Percentiles rank a stretch among this genome's conserved stretches.
These are phyloP conservation scores for Verticillium nubilum DNA, from an alignment of 2,329 filamentous ascomycete genomes.

Conservation along the genomic window DNA sequence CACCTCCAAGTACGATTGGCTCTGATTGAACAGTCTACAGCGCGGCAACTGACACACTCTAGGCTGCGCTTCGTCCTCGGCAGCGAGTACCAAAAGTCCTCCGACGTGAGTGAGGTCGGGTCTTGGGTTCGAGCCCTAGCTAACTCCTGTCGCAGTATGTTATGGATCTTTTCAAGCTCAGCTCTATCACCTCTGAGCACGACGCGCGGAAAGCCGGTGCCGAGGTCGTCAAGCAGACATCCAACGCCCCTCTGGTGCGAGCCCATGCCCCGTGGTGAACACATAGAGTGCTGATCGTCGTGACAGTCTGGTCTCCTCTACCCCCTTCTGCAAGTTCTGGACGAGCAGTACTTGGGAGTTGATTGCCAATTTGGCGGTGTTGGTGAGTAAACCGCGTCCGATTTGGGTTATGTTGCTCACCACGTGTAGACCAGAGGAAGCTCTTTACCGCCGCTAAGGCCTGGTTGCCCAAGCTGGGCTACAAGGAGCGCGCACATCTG, in stretches of 20 bases:
- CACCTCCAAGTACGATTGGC: conserved; percentile 47
- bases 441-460: conserved; percentile 84
- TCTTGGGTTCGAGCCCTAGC: background rate
- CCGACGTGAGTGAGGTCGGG: conserved; percentile 26
- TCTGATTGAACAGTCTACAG: background rate
- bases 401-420: background rate
- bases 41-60: background rate
- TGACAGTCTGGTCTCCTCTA: conserved; percentile 70
- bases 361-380: conserved; percentile 81
- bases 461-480: conserved; percentile 78
- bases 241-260: conserved; percentile 57
- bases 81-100: conserved; percentile 70
- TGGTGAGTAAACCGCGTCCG: background rate
- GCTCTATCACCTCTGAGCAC: conserved; percentile 65
- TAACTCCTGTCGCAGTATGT: conserved; percentile 24
- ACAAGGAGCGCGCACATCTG: conserved; percentile 57
- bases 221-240: conserved; percentile 89
- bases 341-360: conserved; percentile 83
- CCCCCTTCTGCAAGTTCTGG: conserved; percentile 82
- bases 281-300: conserved; percentile 31
- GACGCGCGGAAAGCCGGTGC: conserved; percentile 87
- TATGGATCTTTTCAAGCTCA: conserved; percentile 83
- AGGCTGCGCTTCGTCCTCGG: conserved; percentile 75
- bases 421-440: conserved; percentile 73
- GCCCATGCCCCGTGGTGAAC: too few species aligned